Evolutionary conservation across 164 flowering plant genomes (phyloP).

Genomic region (Vitis vinifera): DNA sequence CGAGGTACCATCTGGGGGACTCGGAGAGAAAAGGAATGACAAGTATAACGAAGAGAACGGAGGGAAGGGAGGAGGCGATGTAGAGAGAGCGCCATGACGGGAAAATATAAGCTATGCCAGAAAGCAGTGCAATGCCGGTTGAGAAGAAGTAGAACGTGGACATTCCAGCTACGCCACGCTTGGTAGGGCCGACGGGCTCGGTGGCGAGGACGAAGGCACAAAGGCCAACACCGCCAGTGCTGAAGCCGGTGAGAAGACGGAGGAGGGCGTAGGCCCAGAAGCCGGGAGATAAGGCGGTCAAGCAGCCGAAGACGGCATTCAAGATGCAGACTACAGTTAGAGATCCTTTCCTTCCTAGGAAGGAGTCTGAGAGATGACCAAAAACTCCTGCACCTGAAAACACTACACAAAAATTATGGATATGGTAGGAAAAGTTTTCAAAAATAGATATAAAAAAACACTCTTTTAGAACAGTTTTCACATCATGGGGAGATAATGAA

Average conservation of each 20-base stretch:
- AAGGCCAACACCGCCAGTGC: slow-evolving; percentile 92
- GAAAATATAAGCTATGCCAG: slow-evolving; percentile 73
- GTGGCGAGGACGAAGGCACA: slow-evolving; percentile 85
- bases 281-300: slow-evolving; percentile 71
- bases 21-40: slow-evolving; percentile 76
- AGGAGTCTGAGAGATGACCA: slow-evolving; percentile 92
- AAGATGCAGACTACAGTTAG: slow-evolving; percentile 60
- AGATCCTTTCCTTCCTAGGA: slow-evolving; percentile 83
- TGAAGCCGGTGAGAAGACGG: slow-evolving; percentile 84
- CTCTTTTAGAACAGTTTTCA: not conserved
- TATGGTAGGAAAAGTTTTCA: not conserved
- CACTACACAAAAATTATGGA: not conserved
- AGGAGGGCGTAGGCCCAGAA: slow-evolving; percentile 55
- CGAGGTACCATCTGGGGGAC: slow-evolving; percentile 89
- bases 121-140: slow-evolving; percentile 63
- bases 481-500: not conserved
- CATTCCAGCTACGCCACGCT: slow-evolving; percentile 88
- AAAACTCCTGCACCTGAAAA: slow-evolving; percentile 85
- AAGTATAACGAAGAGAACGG: slow-evolving; percentile 48
- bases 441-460: too few species aligned
- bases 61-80: slow-evolving; percentile 80
- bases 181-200: slow-evolving; percentile 78
- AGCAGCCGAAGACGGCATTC: slow-evolving; percentile 65
- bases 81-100: slow-evolving; percentile 78
- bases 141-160: slow-evolving; percentile 97